Base-by-base conservation (phyloP, 257 asterid species). In the Salvia miltiorrhiza region DNA sequence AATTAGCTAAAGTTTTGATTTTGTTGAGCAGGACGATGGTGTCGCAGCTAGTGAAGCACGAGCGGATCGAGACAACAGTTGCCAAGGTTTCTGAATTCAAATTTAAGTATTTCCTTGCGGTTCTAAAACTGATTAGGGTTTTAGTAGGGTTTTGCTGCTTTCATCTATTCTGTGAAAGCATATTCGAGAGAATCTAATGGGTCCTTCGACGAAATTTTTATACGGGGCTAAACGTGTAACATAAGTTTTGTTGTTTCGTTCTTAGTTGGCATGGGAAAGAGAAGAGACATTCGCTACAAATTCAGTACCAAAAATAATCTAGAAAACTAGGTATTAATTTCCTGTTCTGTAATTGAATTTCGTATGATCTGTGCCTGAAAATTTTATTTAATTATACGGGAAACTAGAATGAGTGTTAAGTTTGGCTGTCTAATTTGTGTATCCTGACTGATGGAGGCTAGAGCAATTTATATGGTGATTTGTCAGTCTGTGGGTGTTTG, bases 21-120 rank as follows among this genome's bases (percentile, higher is more conserved):
- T 35, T 49, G 24, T 3, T 49, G 56, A 69, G 20, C 60, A 93
- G 98, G 89, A 93, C 98, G 65, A 80, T 93, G 98, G 97, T 88
- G 7, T 93, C 98, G 23, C 97, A 93, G 76, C 79, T 93, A 49
- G 94, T 93, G 78, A 83, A 90, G 83, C 98, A 93, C 67, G 98
- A 93, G 76, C 89, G 96, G 4, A 90, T 90, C 53, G 98, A 93
- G 80, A 93, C 98, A 62, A 93, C 96, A 13, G 86, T 88, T 53
- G 88, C 97, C 3, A 93, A 93, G 93, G 98, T 75, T 66, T 8
- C 0, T 62, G 23, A 9, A 21, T 43, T 37, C 9, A 21, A 21
- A 3, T 20, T n/a, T 5, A 64, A 16, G 43, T 40, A 11, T 3
- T 19, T 20, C 47, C 19, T 50, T 48, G 12, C 4, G 26, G 28